These are phyloP conservation scores for Papiliotrema laurentii DNA, from an alignment of 1,284 basidiomycete genomes.

Conservation along the genomic window DNA sequence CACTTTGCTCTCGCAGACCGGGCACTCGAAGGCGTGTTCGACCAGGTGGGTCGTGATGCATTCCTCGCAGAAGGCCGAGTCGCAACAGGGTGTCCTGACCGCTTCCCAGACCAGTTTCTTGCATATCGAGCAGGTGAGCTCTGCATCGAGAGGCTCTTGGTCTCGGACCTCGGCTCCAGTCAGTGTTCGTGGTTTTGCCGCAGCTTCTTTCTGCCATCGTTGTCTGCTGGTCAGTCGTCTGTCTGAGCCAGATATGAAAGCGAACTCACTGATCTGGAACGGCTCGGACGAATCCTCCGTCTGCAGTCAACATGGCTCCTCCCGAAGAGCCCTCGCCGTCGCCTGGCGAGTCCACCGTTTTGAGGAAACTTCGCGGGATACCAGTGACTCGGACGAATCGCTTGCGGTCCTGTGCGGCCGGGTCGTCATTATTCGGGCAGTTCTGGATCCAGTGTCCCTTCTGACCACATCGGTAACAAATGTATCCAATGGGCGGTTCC, in stretches of 20 bases:
- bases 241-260: not conserved
- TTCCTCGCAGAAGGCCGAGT: slow-evolving; percentile 86
- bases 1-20: slow-evolving; percentile 78
- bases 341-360: slow-evolving; percentile 84
- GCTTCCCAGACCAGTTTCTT: slow-evolving; percentile 83
- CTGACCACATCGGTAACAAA: slow-evolving; percentile 98
- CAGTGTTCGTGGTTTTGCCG: slow-evolving; percentile 68
- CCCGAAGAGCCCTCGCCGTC: slow-evolving; percentile 62
- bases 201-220: slow-evolving; percentile 77
- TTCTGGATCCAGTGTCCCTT: slow-evolving; percentile 99
- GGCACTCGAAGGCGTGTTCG: slow-evolving; percentile 88
- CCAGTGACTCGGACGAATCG: slow-evolving; percentile 97
- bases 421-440: slow-evolving; percentile 95
- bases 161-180: slow-evolving; percentile 82
- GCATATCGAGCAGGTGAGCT: slow-evolving; percentile 81
- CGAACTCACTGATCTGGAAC: slow-evolving; percentile 79
- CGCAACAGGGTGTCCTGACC: slow-evolving; percentile 86
- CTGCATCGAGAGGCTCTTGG: slow-evolving; percentile 64
- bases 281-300: slow-evolving; percentile 92
- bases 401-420: slow-evolving; percentile 88
- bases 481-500: slow-evolving; percentile 76
- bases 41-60: slow-evolving; percentile 86
- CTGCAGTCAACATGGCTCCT: slow-evolving; percentile 93
- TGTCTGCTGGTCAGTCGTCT: slow-evolving; percentile 12
- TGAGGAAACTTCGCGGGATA: slow-evolving; percentile 94